These are phyloP conservation scores for Tarenaya hassleriana DNA, from an alignment of 345 rosid species.

Conservation along the genomic window DNA sequence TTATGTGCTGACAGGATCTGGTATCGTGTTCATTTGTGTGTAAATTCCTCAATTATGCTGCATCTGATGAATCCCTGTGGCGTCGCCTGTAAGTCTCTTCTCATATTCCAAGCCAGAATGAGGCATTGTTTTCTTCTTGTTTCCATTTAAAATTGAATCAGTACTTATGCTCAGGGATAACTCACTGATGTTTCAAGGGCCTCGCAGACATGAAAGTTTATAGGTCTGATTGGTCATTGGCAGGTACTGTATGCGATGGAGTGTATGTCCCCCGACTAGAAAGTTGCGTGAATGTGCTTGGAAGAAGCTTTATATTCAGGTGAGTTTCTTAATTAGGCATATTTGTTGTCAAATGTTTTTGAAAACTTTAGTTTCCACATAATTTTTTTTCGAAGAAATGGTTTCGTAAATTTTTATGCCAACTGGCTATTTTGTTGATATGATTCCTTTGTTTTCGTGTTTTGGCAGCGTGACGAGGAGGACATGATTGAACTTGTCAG, in stretches of 20 bases:
- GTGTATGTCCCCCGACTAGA: constrained; percentile 49
- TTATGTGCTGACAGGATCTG: constrained; percentile 55
- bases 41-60: constrained; percentile 63
- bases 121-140: neutral
- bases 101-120: neutral
- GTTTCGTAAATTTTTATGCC: too few relatives aligned
- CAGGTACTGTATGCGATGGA: constrained; percentile 90
- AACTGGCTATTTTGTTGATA: constrained; percentile 1
- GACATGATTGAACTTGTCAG: constrained; percentile 76
- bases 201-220: neutral
- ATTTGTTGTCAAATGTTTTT: neutral
- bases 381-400: too few relatives aligned
- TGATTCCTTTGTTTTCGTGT: constrained; percentile 9
- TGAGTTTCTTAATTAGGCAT: constrained; percentile 24
- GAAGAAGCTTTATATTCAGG: constrained; percentile 94
- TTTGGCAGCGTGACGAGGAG: constrained; percentile 79
- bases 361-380: too few relatives aligned
- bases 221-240: constrained; percentile 1
- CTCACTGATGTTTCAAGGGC: neutral
- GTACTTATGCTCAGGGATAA: neutral
- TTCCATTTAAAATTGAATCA: neutral
- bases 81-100: constrained; percentile 73
- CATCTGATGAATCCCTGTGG: constrained; percentile 90
- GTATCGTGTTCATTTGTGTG: constrained; percentile 76
- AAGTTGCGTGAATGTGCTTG: constrained; percentile 67